Percentiles rank a stretch among this genome's conserved stretches.
These are phyloP conservation scores for Rauvolfia tetraphylla DNA, from an alignment of 257 asterid species.

Conservation along the genomic window DNA sequence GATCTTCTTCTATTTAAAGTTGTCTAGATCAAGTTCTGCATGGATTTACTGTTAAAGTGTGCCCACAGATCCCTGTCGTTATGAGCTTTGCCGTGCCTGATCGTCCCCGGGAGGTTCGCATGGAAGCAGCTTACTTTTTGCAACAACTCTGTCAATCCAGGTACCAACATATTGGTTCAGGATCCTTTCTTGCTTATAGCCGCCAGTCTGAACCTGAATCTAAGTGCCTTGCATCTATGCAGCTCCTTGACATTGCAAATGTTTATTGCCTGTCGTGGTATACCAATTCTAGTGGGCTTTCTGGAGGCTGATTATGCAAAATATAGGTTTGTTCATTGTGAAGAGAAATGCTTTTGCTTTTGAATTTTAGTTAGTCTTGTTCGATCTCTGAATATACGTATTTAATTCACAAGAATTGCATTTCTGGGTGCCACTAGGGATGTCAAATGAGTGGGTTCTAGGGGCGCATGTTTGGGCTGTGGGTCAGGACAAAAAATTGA, in stretches of 20 bases:
- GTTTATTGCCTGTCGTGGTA: constrained; percentile 97
- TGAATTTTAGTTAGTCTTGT: constrained; percentile 9
- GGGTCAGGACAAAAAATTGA: neutral
- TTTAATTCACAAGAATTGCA: neutral
- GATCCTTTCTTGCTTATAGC: constrained; percentile 11
- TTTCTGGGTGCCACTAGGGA: neutral
- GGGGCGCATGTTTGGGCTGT: neutral
- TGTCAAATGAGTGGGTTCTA: neutral
- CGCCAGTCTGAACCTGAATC: constrained; percentile 12
- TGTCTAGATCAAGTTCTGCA: neutral
- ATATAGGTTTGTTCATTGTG: constrained; percentile 57
- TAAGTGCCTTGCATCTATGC: constrained; percentile 34
- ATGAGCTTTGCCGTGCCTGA: constrained; percentile 95
- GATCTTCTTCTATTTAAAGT: neutral
- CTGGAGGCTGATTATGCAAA: constrained; percentile 97
- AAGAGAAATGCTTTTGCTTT: neutral
- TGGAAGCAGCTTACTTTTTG: constrained; percentile 92
- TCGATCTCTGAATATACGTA: constrained; percentile 6
- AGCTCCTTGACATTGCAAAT: constrained; percentile 92
- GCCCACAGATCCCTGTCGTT: constrained; percentile 71
- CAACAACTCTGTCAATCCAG: constrained; percentile 99
- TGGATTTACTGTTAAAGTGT: neutral
- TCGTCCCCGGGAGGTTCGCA: constrained; percentile 91
- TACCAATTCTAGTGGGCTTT: constrained; percentile 95
- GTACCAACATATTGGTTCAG: constrained; percentile 34